Conservation (phyloP, 805 yeast genomes). For the Wickerhamiella australiensis region DNA sequence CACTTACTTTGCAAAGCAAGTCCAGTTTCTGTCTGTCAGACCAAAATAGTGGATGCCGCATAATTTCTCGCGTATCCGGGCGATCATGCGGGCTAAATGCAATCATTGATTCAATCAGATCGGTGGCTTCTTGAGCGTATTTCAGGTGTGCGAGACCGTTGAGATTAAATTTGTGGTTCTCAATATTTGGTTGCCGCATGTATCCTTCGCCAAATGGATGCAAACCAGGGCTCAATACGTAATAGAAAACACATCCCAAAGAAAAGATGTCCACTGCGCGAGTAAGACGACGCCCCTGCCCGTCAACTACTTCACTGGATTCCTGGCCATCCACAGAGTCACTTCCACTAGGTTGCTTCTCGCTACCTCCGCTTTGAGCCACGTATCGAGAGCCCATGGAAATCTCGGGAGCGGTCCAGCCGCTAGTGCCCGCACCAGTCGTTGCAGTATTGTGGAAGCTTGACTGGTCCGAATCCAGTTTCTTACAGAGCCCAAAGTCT, state of each 20-base stretch:
- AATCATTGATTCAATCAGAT: constrained; percentile 66
- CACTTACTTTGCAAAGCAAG: constrained; percentile 77
- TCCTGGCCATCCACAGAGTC: constrained; percentile 14
- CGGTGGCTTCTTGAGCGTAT: constrained; percentile 51
- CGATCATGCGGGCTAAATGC: constrained; percentile 50
- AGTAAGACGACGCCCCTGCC: constrained; percentile 46
- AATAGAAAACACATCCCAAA: constrained; percentile 86
- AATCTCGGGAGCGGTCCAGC: constrained; percentile 95
- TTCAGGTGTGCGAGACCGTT: constrained; percentile 35
- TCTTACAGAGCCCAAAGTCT: constrained; percentile 92
- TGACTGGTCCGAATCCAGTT: constrained; percentile 81
- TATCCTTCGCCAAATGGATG: constrained; percentile 97
- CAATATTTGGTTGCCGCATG: constrained; percentile 76
- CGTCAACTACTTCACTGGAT: constrained; percentile 13
- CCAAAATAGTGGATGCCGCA: constrained; percentile 91
- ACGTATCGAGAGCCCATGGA: constrained; percentile 11
- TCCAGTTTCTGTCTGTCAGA: constrained; percentile 56
- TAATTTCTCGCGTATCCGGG: constrained; percentile 55
- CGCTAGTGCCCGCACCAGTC: constrained; percentile 91
- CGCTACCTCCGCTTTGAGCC: not conserved
- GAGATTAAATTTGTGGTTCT: constrained; percentile 48
- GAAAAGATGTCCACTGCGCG: constrained; percentile 89
- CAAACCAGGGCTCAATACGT: constrained; percentile 64
- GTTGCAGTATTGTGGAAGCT: constrained; percentile 87
- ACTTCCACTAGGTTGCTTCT: not conserved